Conservation (phyloP, 2,329 filamentous ascomycete genomes). For the Fusarium oxysporum region DNA sequence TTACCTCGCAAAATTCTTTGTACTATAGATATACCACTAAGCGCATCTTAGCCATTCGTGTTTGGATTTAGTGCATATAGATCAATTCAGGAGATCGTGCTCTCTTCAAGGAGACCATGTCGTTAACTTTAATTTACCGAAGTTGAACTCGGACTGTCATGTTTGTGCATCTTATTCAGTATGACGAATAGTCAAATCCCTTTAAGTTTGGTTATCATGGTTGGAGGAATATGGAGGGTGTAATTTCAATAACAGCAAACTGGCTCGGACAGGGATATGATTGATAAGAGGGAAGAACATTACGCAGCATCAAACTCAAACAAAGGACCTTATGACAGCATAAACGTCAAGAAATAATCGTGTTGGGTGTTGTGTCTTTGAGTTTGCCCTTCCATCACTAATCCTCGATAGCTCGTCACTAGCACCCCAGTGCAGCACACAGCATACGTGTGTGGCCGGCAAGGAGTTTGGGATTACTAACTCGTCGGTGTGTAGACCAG, state of each 20-base stretch:
- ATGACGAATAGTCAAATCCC: background rate
- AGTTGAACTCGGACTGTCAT: background rate
- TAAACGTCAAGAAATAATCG: background rate
- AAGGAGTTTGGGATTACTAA: background rate
- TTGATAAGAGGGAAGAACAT: background rate
- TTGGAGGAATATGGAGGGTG: background rate
- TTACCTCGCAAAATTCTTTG: slow-evolving; percentile 11
- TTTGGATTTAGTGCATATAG: slow-evolving; percentile 31
- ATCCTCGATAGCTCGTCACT: slow-evolving; percentile 9
- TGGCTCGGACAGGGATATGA: background rate
- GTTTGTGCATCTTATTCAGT: background rate
- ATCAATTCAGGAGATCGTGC: slow-evolving; percentile 19
- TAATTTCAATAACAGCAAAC: background rate
- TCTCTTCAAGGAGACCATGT: background rate
- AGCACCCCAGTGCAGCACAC: background rate
- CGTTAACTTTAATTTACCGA: background rate
- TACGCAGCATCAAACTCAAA: background rate
- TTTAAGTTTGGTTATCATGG: background rate
- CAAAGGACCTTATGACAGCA: background rate
- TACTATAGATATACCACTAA: slow-evolving; percentile 40
- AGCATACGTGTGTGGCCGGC: background rate
- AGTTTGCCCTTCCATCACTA: slow-evolving; percentile 17
- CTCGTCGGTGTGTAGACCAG: background rate
- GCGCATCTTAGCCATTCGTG: slow-evolving; percentile 23
- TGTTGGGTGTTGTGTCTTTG: background rate